Conservation (phyloP, 2,329 filamentous ascomycete species). For the Aureobasidium namibiae region DNA sequence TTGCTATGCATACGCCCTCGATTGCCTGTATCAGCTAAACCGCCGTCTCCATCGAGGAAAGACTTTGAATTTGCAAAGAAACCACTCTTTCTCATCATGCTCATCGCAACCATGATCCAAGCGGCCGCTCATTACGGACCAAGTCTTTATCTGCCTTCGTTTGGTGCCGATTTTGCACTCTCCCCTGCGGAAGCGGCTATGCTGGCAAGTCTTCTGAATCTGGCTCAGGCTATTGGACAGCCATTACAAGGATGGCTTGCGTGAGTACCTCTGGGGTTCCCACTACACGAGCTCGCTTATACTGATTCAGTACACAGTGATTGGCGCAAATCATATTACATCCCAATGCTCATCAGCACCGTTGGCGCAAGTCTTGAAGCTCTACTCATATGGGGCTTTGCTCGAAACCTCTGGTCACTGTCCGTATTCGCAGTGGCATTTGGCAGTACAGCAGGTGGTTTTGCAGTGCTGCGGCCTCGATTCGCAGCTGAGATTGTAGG, state of each 20-base stretch:
- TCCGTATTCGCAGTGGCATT: neutral
- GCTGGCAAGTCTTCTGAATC: neutral
- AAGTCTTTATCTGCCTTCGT: neutral
- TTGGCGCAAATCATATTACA: neutral
- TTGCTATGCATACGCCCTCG: neutral
- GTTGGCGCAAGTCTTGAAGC: neutral
- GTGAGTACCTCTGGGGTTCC: neutral
- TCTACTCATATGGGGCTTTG: neutral
- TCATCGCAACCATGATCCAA: neutral
- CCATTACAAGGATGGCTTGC: neutral
- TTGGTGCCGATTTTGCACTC: neutral
- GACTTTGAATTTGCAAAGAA: neutral
- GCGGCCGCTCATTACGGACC: neutral
- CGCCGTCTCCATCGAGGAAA: neutral
- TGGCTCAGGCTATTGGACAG: neutral
- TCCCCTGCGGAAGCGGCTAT: neutral
- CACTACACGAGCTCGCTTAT: neutral
- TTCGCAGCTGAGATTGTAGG: neutral
- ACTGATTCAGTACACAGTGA: neutral
- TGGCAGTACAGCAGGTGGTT: neutral
- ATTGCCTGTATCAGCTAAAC: neutral
- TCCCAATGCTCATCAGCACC: neutral
- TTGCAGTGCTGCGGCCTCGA: neutral
- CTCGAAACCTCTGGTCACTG: neutral
- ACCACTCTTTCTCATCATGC: neutral